A percentile compares a stretch with the other conserved stretches of the same genome.
phyloP scores from a whole-genome alignment of 2,329 filamentous ascomycete species.

The Colletotrichum sp. region DNA sequence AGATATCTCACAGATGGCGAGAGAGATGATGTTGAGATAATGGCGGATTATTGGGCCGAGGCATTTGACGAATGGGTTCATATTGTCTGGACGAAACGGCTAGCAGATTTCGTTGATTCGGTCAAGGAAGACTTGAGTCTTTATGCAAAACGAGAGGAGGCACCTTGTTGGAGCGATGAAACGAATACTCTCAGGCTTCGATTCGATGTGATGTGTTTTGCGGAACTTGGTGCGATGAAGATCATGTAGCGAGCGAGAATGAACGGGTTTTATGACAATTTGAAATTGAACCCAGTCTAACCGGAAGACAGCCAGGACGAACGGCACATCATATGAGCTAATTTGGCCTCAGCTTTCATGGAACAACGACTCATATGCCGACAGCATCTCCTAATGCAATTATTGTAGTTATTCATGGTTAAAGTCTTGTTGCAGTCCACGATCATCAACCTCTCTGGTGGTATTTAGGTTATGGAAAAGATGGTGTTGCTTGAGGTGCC shows the following conservation, averaged over 20 bases:
- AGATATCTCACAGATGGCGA: background rate
- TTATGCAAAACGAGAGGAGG: background rate
- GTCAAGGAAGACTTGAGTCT: background rate
- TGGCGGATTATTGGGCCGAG: background rate
- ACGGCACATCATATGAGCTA: background rate
- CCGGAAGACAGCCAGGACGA: background rate
- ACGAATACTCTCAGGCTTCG: background rate
- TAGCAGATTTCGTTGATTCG: background rate
- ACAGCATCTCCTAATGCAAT: background rate
- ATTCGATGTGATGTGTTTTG: background rate
- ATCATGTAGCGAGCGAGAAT: background rate
- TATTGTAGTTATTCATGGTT: background rate
- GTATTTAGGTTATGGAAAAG: background rate
- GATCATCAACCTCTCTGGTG: background rate
- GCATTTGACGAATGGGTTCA: background rate
- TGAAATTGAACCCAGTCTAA: background rate
- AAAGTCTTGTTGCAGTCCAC: background rate
- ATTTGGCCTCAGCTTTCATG: background rate
- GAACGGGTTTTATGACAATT: accelerated
- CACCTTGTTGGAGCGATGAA: background rate
- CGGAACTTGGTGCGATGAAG: background rate
- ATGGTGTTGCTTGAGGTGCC: background rate
- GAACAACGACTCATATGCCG: background rate
- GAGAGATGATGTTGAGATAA: background rate
- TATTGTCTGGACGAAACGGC: background rate